Conservation (phyloP, 345 rosid genomes). For the Clarkia xantiana region DNA sequence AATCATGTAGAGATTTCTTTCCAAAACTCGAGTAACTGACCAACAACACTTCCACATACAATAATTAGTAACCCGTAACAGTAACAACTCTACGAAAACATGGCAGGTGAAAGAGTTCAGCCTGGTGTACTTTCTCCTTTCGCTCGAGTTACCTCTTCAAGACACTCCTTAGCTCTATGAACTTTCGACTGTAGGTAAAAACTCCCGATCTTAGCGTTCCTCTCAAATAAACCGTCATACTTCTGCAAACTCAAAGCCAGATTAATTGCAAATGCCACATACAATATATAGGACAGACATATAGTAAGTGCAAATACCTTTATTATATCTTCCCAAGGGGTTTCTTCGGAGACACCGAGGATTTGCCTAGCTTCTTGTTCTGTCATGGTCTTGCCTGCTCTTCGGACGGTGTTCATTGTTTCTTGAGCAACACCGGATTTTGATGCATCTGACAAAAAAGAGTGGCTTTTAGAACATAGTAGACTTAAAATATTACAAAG, state of each 20-base stretch:
- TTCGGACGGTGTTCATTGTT: slow-evolving; percentile 44
- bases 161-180: slow-evolving; percentile 75
- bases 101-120: slow-evolving; percentile 7
- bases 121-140: slow-evolving; percentile 33
- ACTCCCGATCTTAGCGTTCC: slow-evolving; percentile 62
- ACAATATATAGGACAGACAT: neutral
- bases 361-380: slow-evolving; percentile 87
- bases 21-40: no score
- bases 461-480: neutral
- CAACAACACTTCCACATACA: no score
- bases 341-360: slow-evolving; percentile 56
- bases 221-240: slow-evolving; percentile 57
- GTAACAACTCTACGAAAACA: no score
- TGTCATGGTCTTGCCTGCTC: slow-evolving; percentile 53
- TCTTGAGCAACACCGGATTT: slow-evolving; percentile 77
- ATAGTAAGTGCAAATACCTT: slow-evolving; percentile 20
- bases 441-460: slow-evolving; percentile 53
- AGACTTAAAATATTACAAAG: neutral
- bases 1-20: no score
- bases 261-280: no score
- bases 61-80: no score
- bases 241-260: slow-evolving; percentile 27
- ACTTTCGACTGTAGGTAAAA: slow-evolving; percentile 88
- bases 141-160: slow-evolving; percentile 29
- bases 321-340: slow-evolving; percentile 74